These are phyloP conservation scores for Yamadazyma ubonensis DNA, from an alignment of 805 yeast species.

Conservation along the genomic window DNA sequence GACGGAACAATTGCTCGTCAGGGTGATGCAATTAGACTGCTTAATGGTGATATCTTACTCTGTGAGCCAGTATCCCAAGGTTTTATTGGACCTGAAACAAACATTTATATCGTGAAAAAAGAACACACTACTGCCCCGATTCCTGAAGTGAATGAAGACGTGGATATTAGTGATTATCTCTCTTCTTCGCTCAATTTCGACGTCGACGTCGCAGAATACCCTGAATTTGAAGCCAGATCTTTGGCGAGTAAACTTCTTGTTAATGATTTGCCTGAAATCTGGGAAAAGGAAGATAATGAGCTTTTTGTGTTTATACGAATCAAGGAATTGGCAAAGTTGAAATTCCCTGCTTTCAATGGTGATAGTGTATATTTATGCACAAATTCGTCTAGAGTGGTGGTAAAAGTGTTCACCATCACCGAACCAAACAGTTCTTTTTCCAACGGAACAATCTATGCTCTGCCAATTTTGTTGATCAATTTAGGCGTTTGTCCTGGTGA, in stretches of 20 bases:
- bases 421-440: conserved; percentile 54
- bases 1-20: conserved; percentile 33
- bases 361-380: conserved; percentile 48
- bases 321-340: conserved; percentile 47
- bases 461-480: conserved; percentile 61
- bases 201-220: not conserved
- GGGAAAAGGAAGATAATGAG: conserved; percentile 37
- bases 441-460: conserved; percentile 46
- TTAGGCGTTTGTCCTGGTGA: conserved; percentile 34
- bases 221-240: conserved; percentile 26
- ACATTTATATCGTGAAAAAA: conserved; percentile 51
- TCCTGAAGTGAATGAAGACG: conserved; percentile 14
- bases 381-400: conserved; percentile 20
- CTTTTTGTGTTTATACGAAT: conserved; percentile 44
- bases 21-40: conserved; percentile 41
- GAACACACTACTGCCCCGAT: not conserved
- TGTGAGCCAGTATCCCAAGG: conserved; percentile 82
- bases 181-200: conserved; percentile 26
- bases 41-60: conserved; percentile 52
- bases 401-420: conserved; percentile 55
- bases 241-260: conserved; percentile 28
- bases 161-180: conserved; percentile 34
- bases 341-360: conserved; percentile 66
- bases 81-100: conserved; percentile 42
- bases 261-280: conserved; percentile 21